phyloP scores from a whole-genome alignment of 176 grass and related monocot species.

The Phragmites australis region DNA sequence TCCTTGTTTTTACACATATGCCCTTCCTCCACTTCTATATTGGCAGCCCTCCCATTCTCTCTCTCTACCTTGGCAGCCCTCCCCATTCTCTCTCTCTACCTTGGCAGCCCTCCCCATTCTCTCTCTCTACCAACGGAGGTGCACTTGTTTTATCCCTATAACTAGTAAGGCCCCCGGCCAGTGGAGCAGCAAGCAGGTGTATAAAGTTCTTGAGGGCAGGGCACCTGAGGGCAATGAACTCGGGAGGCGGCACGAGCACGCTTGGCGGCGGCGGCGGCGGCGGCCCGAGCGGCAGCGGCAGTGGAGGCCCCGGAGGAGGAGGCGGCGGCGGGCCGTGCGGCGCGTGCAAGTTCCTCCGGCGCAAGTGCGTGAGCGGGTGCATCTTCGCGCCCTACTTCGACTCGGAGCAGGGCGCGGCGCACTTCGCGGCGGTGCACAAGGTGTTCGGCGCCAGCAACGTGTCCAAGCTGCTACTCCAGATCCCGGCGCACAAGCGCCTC shows the following conservation, averaged over 20 bases:
- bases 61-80: background rate
- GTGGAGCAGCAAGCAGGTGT: background rate
- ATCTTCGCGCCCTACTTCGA: conserved; percentile 98
- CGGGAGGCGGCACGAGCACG: conserved; percentile 46
- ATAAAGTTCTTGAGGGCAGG: background rate
- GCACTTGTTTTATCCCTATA: conserved; percentile 41
- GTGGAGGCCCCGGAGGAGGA: background rate
- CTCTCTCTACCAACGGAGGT: conserved; percentile 16
- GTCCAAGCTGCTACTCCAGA: conserved; percentile 95
- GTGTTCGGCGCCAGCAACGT: conserved; percentile 99
- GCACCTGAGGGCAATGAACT: conserved; percentile 55
- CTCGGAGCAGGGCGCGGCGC: conserved; percentile 91
- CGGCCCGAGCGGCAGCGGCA: conserved; percentile 39
- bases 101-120: background rate
- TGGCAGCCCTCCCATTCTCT: background rate
- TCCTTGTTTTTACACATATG: conserved; percentile 31
- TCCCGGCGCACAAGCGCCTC: conserved; percentile 90
- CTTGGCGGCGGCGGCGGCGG: conserved; percentile 49
- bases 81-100: background rate
- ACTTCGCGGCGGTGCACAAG: conserved; percentile 98
- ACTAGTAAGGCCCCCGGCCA: conserved; percentile 30
- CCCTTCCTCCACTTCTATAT: conserved; percentile 30
- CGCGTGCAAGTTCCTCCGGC: conserved; percentile 92
- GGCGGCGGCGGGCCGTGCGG: conserved; percentile 71
- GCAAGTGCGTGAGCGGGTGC: conserved; percentile 96